These are phyloP conservation scores for Selenicereus undatus DNA, from an alignment of 148 eudicot genomes.

Conservation along the genomic window DNA sequence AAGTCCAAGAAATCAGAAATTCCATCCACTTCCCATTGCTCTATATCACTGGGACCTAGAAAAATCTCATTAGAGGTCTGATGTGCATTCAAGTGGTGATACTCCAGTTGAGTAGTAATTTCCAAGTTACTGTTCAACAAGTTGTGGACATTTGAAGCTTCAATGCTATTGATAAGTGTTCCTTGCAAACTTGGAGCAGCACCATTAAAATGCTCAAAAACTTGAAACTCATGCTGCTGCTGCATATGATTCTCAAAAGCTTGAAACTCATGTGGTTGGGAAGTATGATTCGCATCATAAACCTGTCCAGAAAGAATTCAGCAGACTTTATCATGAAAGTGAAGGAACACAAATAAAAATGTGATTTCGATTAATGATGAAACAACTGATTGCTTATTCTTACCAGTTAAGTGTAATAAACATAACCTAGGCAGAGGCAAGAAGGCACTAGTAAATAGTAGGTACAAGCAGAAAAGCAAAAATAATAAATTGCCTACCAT, in stretches of 20 bases:
- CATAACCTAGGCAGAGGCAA: not conserved
- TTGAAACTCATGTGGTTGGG: slow-evolving; percentile 24
- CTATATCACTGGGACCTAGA: slow-evolving; percentile 20
- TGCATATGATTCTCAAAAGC: slow-evolving; percentile 15
- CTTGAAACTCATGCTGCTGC: slow-evolving; percentile 28
- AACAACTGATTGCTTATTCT: not conserved
- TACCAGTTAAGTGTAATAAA: not conserved
- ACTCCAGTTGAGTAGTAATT: slow-evolving; percentile 21
- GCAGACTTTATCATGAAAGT: not conserved
- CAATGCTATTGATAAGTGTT: slow-evolving; percentile 21
- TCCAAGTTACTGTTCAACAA: slow-evolving; percentile 23
- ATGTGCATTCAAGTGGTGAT: slow-evolving; percentile 20
- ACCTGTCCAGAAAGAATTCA: slow-evolving; percentile 23
- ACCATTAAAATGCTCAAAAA: slow-evolving; percentile 25
- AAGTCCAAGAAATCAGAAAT: slow-evolving; percentile 28
- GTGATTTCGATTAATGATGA: not conserved
- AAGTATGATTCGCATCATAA: slow-evolving; percentile 21
- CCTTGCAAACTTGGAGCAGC: slow-evolving; percentile 20
- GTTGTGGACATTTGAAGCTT: slow-evolving; percentile 30
- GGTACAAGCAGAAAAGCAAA: not conserved
- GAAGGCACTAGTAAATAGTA: no score
- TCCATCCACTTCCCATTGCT: slow-evolving; percentile 33
- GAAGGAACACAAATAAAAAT: not conserved
- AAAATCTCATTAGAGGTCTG: slow-evolving; percentile 32
- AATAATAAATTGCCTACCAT: not conserved